Evolutionary conservation across 2,329 filamentous ascomycete species (phyloP), one percentile per base, ranked within the genome.

Genomic region (Phialemonium atrogriseum): DNA sequence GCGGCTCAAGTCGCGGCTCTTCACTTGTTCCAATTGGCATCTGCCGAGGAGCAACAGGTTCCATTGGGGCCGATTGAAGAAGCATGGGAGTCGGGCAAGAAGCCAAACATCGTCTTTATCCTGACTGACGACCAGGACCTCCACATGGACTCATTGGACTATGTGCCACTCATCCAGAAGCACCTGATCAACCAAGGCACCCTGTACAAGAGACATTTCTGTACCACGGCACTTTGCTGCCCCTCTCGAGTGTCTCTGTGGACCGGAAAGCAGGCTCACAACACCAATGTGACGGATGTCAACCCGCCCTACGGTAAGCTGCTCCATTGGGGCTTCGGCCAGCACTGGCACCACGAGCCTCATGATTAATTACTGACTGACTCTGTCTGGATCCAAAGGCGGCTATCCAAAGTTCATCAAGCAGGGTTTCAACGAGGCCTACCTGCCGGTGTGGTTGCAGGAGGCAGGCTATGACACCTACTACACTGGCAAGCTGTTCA

Each of bases 91-190:
- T 23, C 6, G 17, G 15, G 22, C 10, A 8, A 20, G 15, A 24
- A 22, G 34, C 65, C 68, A 2, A 79, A 79, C 42, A 69, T 79
- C 36, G 56, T 80, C 19, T 75, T 80, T 41, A 67, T 80, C 38
- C 55, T 80, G 24, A 77, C 73, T 0, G 77, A 81, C 44, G 76
- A 80, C 43, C 77, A 80, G 48, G 76, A 81, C 46, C 49, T 75
- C 4, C 68, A 74, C 41, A 53, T 80, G 44, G 55, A 73, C 29
- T 80, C 75, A 0, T 41, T 78, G 3, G 59, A 68, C 11, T 77
- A 77, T 43, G 70, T 73, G 52, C 71, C 70, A 0, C 50, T 64
- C 7, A 54, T 77, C 3, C 57, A 69, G 36, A 67, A 72, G 41
- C 64, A 75, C 37, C 50, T 80, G 10, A 55, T 60, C 16, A 58